Conservation (phyloP, 768 basidiomycete species). For the Phanerodontia chrysosporium region DNA sequence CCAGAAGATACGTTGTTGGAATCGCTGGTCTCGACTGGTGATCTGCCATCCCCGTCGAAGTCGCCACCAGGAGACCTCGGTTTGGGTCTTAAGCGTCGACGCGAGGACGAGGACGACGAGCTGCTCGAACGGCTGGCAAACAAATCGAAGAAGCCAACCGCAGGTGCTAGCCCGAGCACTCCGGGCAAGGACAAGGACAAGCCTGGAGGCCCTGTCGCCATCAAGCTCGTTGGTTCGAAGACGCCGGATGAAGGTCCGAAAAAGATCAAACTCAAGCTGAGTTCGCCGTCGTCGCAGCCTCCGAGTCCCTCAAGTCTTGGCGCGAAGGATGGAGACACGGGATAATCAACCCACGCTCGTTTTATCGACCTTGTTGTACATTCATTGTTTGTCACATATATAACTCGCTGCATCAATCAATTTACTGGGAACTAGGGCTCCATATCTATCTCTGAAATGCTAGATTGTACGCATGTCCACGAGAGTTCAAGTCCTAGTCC, state of each 20-base stretch:
- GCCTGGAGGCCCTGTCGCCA: constrained; percentile 20
- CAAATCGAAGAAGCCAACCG: constrained; percentile 34
- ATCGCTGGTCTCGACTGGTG: constrained; percentile 39
- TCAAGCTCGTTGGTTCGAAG: constrained; percentile 16
- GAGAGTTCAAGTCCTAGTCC: too few relatives aligned
- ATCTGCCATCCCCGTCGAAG: constrained; percentile 13
- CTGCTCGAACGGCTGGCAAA: constrained; percentile 53
- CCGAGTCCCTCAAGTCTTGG: constrained; percentile 56
- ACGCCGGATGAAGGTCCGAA: constrained; percentile 56
- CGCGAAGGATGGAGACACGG: constrained; percentile 73
- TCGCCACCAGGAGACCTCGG: constrained; percentile 14
- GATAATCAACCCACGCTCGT: constrained; percentile 32
- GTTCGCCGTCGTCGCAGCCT: constrained; percentile 32
- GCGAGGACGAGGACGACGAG: constrained; percentile 69
- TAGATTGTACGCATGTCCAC: too few relatives aligned
- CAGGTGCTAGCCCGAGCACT: constrained; percentile 36
- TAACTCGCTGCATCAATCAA: background rate
- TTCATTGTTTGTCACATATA: background rate
- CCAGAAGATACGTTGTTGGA: constrained; percentile 51
- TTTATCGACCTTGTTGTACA: background rate
- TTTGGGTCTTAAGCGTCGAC: constrained; percentile 25
- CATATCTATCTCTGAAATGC: background rate
- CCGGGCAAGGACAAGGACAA: constrained; percentile 34
- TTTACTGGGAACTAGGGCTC: background rate
- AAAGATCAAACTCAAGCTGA: constrained; percentile 72